phyloP scores from a whole-genome alignment of 805 yeast species.

The Candida jianshihensis region DNA sequence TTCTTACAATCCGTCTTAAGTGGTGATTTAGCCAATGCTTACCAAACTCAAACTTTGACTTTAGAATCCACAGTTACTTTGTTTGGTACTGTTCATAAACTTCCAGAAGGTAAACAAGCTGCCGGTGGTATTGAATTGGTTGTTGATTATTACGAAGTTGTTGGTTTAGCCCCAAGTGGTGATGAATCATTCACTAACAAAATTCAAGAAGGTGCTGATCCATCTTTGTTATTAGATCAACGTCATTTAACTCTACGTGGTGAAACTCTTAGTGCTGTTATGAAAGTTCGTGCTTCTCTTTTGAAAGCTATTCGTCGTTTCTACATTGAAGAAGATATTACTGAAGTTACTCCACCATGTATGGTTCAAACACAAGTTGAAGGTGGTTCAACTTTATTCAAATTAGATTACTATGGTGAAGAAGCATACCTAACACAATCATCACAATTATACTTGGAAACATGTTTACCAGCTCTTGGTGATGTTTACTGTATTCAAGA shows the following conservation, averaged over 20 bases:
- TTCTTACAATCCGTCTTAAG: constrained; percentile 78
- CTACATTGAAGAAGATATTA: constrained; percentile 62
- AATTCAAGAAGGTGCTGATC: constrained; percentile 90
- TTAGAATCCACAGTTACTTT: constrained; percentile 78
- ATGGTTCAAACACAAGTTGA: constrained; percentile 99
- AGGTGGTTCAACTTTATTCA: constrained; percentile 96
- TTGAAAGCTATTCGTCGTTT: constrained; percentile 70
- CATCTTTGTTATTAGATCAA: constrained; percentile 84
- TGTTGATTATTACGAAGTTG: constrained; percentile 82
- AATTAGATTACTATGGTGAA: constrained; percentile 91
- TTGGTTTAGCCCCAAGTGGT: constrained; percentile 94
- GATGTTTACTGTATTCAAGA: constrained; percentile 97
- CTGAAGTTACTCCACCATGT: constrained; percentile 98
- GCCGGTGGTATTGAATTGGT: constrained; percentile 95
- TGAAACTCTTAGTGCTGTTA: constrained; percentile 83
- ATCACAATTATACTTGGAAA: constrained; percentile 93
- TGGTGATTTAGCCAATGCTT: constrained; percentile 90
- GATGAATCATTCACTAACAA: constrained; percentile 93
- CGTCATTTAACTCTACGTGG: constrained; percentile 97
- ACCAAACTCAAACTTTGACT: constrained; percentile 77
- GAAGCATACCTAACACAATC: constrained; percentile 96
- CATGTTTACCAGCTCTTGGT: constrained; percentile 92
- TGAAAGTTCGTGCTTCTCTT: constrained; percentile 88
- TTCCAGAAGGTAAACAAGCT: constrained; percentile 95
- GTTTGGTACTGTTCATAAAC: constrained; percentile 71